These are phyloP conservation scores for Paecilomyces niveus DNA, from an alignment of 2,329 filamentous ascomycete genomes.

Conservation along the genomic window DNA sequence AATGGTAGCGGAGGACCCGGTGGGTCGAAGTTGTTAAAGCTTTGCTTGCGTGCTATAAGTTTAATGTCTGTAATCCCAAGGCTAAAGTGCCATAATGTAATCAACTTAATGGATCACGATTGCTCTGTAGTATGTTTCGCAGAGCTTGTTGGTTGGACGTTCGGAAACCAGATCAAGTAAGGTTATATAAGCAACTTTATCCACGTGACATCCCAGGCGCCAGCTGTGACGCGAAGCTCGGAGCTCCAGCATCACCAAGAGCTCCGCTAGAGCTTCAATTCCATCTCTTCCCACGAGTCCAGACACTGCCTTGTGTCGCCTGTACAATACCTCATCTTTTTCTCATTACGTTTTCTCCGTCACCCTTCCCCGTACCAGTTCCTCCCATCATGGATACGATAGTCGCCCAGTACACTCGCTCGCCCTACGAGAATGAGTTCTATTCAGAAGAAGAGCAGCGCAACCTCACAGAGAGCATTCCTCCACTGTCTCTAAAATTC, in stretches of 20 bases:
- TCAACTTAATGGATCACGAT: neutral
- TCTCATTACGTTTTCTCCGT: constrained; percentile 7
- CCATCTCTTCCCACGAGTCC: neutral
- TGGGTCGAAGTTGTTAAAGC: neutral
- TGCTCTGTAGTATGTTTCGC: neutral
- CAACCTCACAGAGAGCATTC: constrained; percentile 62
- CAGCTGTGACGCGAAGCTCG: constrained; percentile 28
- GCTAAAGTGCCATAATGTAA: neutral
- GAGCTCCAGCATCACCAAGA: constrained; percentile 20
- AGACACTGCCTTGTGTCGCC: neutral
- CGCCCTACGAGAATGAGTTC: constrained; percentile 66
- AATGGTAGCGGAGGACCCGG: neutral
- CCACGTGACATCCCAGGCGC: constrained; percentile 25
- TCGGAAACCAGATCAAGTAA: neutral
- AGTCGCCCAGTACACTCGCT: constrained; percentile 82
- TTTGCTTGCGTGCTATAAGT: neutral
- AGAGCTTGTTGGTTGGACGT: neutral
- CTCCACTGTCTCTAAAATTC: constrained; percentile 84
- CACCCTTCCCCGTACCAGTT: neutral
- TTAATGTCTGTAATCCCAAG: neutral
- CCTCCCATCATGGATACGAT: constrained; percentile 71
- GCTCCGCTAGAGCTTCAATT: constrained; percentile 14
- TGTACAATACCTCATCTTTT: constrained; percentile 4
- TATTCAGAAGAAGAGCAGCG: constrained; percentile 66
- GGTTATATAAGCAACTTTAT: neutral